Conservation (phyloP, 441 rosid species). For the Francoa sonchifolia region DNA sequence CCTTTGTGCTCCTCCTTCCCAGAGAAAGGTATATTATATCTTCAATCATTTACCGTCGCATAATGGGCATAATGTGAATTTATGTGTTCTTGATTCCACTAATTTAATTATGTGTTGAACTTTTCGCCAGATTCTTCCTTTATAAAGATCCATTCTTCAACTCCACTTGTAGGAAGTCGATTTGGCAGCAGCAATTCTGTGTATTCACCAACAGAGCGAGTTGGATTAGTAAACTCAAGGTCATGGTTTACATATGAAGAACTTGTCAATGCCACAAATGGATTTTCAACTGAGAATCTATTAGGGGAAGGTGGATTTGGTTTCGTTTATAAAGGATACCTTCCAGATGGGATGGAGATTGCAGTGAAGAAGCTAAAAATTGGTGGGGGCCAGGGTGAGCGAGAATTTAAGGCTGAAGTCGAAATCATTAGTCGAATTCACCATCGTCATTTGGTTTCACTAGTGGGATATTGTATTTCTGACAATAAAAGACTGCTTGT, state of each 20-base stretch:
- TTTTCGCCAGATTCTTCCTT: conserved; percentile 34
- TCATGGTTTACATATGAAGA: conserved; percentile 62
- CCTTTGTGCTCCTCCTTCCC: conserved; percentile 41
- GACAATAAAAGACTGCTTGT: conserved; percentile 57
- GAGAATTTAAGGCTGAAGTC: conserved; percentile 89
- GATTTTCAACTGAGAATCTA: conserved; percentile 57
- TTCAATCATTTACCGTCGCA: background rate
- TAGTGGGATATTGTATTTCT: conserved; percentile 81
- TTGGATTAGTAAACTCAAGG: conserved; percentile 60
- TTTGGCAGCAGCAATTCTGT: conserved; percentile 34
- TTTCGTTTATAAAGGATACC: conserved; percentile 60
- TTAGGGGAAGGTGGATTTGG: conserved; percentile 95
- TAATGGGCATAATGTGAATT: background rate
- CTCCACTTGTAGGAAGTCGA: conserved; percentile 49
- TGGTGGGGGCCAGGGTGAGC: conserved; percentile 80
- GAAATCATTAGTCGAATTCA: conserved; percentile 84
- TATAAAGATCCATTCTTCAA: conserved; percentile 40
- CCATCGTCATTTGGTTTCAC: conserved; percentile 84
- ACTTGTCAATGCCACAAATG: conserved; percentile 52
- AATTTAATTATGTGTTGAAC: conserved; percentile 5
- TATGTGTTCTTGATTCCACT: background rate
- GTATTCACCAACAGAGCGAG: conserved; percentile 33
- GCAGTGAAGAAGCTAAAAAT: conserved; percentile 77
- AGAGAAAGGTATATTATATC: conserved; percentile 58
- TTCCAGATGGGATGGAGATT: conserved; percentile 63